These are phyloP conservation scores for Helicostylum pulchrum DNA, from an alignment of 192 early-diverging fungal genomes.

Conservation along the genomic window DNA sequence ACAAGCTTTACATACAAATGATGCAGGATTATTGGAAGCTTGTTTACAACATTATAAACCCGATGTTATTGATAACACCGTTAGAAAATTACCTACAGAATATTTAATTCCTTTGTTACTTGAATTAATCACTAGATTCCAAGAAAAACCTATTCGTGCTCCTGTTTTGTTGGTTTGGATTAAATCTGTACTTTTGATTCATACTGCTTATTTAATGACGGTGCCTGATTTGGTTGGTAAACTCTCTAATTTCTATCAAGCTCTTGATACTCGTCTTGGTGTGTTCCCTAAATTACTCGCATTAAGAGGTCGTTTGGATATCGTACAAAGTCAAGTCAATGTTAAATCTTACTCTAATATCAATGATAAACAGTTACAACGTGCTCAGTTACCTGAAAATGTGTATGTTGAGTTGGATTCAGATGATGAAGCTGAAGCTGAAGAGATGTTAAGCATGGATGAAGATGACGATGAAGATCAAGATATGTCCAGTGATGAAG, in stretches of 20 bases:
- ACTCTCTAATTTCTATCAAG: conserved; percentile 50
- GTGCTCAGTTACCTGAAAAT: conserved; percentile 38
- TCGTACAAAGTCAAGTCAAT: conserved; percentile 49
- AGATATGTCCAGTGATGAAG: conserved; percentile 6
- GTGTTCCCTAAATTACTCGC: conserved; percentile 47
- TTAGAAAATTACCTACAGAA: conserved; percentile 45
- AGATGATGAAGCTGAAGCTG: conserved; percentile 31
- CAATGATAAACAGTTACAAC: conserved; percentile 31
- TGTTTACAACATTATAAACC: conserved; percentile 43
- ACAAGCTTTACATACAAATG: conserved; percentile 55
- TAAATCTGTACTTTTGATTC: conserved; percentile 45
- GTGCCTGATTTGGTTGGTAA: conserved; percentile 49
- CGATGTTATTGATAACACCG: conserved; percentile 35
- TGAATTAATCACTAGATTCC: conserved; percentile 47
- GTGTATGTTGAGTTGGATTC: conserved; percentile 47
- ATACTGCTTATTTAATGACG: conserved; percentile 58
- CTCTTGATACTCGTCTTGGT: conserved; percentile 41
- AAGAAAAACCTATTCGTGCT: conserved; percentile 45
- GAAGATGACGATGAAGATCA: conserved; percentile 17
- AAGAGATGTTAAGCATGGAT: conserved; percentile 13
- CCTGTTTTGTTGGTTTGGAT: conserved; percentile 49
- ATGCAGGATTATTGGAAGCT: conserved; percentile 42
- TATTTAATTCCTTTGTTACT: conserved; percentile 49
- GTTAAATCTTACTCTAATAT: conserved; percentile 32
- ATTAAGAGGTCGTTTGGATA: conserved; percentile 49